These are phyloP conservation scores for Termitomyces titanicus DNA, from an alignment of 768 basidiomycete species.

Conservation along the genomic window DNA sequence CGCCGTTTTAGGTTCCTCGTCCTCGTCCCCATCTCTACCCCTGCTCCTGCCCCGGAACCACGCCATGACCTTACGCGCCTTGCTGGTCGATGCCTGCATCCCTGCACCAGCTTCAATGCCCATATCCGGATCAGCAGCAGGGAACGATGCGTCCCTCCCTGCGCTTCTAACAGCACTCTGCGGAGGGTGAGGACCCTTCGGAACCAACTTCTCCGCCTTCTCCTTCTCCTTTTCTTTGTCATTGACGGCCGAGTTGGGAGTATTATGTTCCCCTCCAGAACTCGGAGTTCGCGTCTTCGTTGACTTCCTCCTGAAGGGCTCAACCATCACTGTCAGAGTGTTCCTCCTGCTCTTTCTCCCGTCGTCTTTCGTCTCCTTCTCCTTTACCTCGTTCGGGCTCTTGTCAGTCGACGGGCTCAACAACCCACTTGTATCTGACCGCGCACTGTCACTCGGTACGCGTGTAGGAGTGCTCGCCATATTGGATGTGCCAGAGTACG, in stretches of 20 bases:
- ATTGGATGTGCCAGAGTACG: conserved; percentile 3
- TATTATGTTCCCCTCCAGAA: conserved; percentile 17
- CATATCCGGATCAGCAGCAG: conserved; percentile 26
- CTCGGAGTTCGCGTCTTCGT: conserved; percentile 30
- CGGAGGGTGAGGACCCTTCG: conserved; percentile 3
- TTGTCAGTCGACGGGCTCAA: conserved; percentile 20
- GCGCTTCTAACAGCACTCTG: conserved; percentile 12
- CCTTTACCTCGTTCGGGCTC: conserved; percentile 14
- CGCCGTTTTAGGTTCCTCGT: conserved; percentile 9
- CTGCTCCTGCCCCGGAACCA: conserved; percentile 89
- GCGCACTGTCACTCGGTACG: conserved; percentile 36
- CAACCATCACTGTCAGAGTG: conserved; percentile 86
- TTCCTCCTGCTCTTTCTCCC: conserved; percentile 68
- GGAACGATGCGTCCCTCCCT: conserved; percentile 9
- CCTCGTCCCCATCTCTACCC: conserved; percentile 18
- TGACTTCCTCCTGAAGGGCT: conserved; percentile 57
- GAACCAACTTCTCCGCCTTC: background rate
- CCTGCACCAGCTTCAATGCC: conserved; percentile 25
- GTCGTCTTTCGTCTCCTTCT: conserved; percentile 22
- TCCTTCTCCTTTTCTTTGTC: background rate
- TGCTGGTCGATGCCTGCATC: conserved; percentile 73
- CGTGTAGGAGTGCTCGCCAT: conserved; percentile 18
- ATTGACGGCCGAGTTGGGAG: background rate
- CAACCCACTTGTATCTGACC: conserved; percentile 20
- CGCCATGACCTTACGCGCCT: conserved; percentile 95